Evolutionary conservation across 2,329 filamentous ascomycete species (phyloP), one percentile per base, ranked within the genome.

Genomic region (Colletotrichum euphorbiae): DNA sequence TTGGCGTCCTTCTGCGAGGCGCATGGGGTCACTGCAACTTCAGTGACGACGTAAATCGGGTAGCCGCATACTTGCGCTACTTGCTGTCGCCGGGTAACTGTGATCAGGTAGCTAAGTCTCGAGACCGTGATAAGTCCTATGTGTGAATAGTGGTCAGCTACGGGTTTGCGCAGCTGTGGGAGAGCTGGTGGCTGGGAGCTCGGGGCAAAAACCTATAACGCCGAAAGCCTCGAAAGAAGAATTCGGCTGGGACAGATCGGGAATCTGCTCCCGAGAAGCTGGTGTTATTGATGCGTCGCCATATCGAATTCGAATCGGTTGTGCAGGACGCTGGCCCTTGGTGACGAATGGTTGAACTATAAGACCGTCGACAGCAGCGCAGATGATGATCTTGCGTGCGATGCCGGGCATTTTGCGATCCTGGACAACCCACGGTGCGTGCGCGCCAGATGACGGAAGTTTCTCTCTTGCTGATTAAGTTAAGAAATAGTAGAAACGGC

Each of bases 11-110:
- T 77, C 74, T 91, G 90, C 6, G 92, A 95, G 2, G 90, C 88
- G 60, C 96, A 89, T 1, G 96, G 96, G 6, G 97, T 97, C n/a
- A 98, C 83, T 6, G 93, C 91, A 36, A 98, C 92, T 73, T 97
- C 93, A 48, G 92, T 96, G 68, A 98, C 89, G 43, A 93, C 90
- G 78, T 97, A 99, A 62, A 98, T 84, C 0, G 94, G 91, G 62
- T 88, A 90, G 6, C 93, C 93, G 71, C 90, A 89, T 56, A 98
- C 89, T 71, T 94, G 91, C 3, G 96, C 96, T 56, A 98, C 94
- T 77, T 97, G 93, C 74, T 97, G 88, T 52, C 95, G 92, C 66
- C 90, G 88, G 21, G 91, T 94, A 74, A 99, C 97, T 11, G 93
- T 91, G 66, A 99, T 87, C 6, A 99, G 87, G 79, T 95, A 98